Conservation (phyloP, 371 early-diverging fungal species). For the Rhizomucor pusillus region DNA sequence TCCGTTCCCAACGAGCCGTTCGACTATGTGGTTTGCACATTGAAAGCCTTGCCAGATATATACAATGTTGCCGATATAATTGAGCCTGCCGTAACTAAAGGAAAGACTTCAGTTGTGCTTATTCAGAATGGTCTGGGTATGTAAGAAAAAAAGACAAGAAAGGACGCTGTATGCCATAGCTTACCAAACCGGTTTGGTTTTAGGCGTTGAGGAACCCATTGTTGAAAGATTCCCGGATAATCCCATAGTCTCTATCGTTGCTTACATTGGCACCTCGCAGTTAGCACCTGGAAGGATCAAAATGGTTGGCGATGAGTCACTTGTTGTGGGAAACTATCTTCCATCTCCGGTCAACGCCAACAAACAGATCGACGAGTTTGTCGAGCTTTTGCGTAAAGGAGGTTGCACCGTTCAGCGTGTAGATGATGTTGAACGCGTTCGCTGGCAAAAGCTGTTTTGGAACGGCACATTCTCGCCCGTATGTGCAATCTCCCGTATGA, state of each 20-base stretch:
- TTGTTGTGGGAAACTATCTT: conserved; percentile 34
- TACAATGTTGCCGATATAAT: conserved; percentile 62
- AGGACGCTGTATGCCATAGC: too few relatives aligned
- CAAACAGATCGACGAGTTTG: conserved; percentile 24
- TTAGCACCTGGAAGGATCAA: conserved; percentile 56
- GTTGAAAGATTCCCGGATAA: conserved; percentile 61
- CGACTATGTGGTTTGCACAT: conserved; percentile 73
- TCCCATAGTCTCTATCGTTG: conserved; percentile 70
- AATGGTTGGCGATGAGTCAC: conserved; percentile 33
- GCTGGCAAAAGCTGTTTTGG: conserved; percentile 89
- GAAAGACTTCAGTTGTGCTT: conserved; percentile 66
- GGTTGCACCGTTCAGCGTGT: conserved; percentile 48
- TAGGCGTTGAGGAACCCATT: conserved; percentile 67
- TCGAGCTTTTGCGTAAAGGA: conserved; percentile 45
- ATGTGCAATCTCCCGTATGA: conserved; percentile 67
- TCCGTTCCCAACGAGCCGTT: conserved; percentile 29
- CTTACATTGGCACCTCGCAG: conserved; percentile 76
- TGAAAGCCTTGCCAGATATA: conserved; percentile 73
- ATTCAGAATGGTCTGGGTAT: conserved; percentile 85
- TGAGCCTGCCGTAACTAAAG: conserved; percentile 55
- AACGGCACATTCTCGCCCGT: conserved; percentile 80
- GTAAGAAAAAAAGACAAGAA: background rate
- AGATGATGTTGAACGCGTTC: conserved; percentile 64
- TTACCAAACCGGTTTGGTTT: background rate
- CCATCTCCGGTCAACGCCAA: conserved; percentile 23